phyloP scores from a whole-genome alignment of 2,329 filamentous ascomycete genomes.

The Lecanicillium sp. region DNA sequence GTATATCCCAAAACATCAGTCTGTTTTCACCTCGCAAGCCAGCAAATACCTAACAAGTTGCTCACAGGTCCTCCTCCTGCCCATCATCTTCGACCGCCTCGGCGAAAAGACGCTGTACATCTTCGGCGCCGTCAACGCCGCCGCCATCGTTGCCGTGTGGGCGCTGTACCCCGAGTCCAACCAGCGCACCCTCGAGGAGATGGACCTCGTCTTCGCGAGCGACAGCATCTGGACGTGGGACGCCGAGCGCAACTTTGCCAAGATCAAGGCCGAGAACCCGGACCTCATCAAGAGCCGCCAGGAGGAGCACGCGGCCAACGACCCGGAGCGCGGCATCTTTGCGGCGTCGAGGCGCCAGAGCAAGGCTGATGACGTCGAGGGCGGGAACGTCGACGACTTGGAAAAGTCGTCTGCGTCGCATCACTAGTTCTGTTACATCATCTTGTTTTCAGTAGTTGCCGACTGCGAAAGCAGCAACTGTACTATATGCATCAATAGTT shows the following conservation, averaged over 20 bases:
- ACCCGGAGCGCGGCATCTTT: slow-evolving; percentile 19
- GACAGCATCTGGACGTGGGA: slow-evolving; percentile 66
- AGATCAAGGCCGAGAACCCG: slow-evolving; percentile 56
- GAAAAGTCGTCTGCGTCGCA: slow-evolving; percentile 2
- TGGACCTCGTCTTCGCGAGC: slow-evolving; percentile 65
- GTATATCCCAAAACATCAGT: neutral
- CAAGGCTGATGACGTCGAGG: neutral
- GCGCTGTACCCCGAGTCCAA: slow-evolving; percentile 69
- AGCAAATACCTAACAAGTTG: neutral
- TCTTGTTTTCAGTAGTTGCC: too few species aligned
- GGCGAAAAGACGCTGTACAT: slow-evolving; percentile 68
- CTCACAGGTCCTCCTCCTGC: slow-evolving; percentile 39
- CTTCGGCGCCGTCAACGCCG: slow-evolving; percentile 61
- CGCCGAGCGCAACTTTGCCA: slow-evolving; percentile 57
- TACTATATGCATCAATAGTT: too few species aligned
- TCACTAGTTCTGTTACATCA: neutral
- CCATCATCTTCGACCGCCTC: slow-evolving; percentile 57
- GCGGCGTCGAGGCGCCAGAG: slow-evolving; percentile 10
- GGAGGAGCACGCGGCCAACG: slow-evolving; percentile 12
- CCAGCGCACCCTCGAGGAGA: slow-evolving; percentile 68
- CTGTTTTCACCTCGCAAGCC: too few species aligned
- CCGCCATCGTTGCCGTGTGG: slow-evolving; percentile 65
- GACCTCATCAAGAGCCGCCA: slow-evolving; percentile 27
- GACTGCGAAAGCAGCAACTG: too few species aligned
- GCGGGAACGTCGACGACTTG: neutral